A percentile compares a stretch with the other conserved stretches of the same genome.
Conservation (phyloP, 495 filamentous ascomycete genomes). For the Articulospora tetracladia region DNA sequence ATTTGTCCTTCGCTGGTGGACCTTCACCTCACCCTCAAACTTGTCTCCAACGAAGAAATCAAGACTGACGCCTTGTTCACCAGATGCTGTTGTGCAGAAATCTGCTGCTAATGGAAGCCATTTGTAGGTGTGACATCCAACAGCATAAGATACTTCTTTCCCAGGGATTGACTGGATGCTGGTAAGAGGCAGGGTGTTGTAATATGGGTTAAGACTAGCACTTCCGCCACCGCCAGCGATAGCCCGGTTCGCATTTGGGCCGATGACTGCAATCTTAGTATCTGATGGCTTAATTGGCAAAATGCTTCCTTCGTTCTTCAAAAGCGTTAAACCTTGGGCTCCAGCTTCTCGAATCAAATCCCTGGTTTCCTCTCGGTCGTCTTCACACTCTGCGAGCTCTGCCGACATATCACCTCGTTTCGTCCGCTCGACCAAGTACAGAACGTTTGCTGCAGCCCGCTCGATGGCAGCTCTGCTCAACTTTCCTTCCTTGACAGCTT, state of each 20-base stretch:
- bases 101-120: constrained; percentile 60
- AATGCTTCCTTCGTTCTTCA: constrained; percentile 68
- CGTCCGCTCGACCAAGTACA: constrained; percentile 63
- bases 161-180: constrained; percentile 45
- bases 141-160: constrained; percentile 45
- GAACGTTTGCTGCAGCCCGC: constrained; percentile 56
- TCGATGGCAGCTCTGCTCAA: constrained; percentile 46
- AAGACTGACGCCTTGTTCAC: constrained; percentile 54
- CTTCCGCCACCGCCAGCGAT: constrained; percentile 80
- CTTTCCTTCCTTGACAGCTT: constrained; percentile 58
- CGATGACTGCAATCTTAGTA: constrained; percentile 68
- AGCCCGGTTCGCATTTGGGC: constrained; percentile 75
- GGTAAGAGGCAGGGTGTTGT: constrained; percentile 57
- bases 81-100: constrained; percentile 51
- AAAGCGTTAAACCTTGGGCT: constrained; percentile 68
- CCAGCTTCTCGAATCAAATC: constrained; percentile 65
- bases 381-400: constrained; percentile 55
- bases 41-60: constrained; percentile 62
- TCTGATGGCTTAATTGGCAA: constrained; percentile 64
- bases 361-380: constrained; percentile 63
- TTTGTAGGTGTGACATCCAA: constrained; percentile 58
- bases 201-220: constrained; percentile 75
- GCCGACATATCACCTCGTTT: constrained; percentile 57
- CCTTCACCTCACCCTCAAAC: constrained; percentile 51
- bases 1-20: constrained; percentile 50